These are phyloP conservation scores for Pyrenochaeta sp. DNA, from an alignment of 2,329 filamentous ascomycete genomes.

Conservation along the genomic window DNA sequence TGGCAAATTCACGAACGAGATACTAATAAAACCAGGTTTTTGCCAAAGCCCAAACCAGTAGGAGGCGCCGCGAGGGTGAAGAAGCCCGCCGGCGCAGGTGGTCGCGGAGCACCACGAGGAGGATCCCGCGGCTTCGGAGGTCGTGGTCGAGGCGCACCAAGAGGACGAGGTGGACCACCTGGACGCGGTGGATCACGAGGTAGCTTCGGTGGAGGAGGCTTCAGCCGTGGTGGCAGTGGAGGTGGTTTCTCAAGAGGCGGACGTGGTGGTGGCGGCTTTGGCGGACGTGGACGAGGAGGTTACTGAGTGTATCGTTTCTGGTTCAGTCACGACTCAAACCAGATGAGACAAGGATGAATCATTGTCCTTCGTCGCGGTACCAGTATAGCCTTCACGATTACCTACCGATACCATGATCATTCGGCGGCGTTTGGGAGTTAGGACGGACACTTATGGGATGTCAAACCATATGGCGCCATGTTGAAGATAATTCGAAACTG, in stretches of 20 bases:
- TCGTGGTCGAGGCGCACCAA: constrained; percentile 60
- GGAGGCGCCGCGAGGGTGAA: constrained; percentile 75
- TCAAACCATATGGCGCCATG: constrained; percentile 35
- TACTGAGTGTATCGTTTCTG: constrained; percentile 30
- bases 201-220: constrained; percentile 47
- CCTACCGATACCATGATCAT: constrained; percentile 45
- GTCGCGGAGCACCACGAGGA: constrained; percentile 61
- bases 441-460: constrained; percentile 33
- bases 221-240: constrained; percentile 33
- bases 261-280: constrained; percentile 26
- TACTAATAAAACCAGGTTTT: constrained; percentile 67
- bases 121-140: constrained; percentile 36
- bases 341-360: constrained; percentile 14
- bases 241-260: constrained; percentile 45
- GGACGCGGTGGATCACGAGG: constrained; percentile 62
- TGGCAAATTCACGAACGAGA: background rate
- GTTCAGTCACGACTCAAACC: constrained; percentile 12
- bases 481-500: constrained; percentile 10
- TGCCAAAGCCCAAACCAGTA: constrained; percentile 87
- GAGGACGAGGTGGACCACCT: constrained; percentile 56
- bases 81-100: constrained; percentile 68
- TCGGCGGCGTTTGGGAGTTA: constrained; percentile 45
- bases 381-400: constrained; percentile 30
- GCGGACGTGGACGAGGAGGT: constrained; percentile 41
- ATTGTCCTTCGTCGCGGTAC: constrained; percentile 23